These are phyloP conservation scores for Lophium mytilinum DNA, from an alignment of 495 filamentous ascomycete genomes.

Conservation along the genomic window DNA sequence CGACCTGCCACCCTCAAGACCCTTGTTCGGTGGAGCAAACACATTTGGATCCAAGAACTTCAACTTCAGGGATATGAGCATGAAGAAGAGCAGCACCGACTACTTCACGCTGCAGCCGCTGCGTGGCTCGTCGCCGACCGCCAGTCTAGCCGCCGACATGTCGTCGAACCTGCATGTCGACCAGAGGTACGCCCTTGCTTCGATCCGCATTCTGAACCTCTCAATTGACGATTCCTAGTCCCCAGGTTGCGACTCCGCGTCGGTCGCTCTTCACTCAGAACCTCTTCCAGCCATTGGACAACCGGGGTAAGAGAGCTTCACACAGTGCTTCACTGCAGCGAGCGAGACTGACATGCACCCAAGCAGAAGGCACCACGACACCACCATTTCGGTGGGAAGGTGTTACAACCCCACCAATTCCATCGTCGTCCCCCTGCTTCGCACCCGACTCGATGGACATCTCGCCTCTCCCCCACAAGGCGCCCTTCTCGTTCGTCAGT, in stretches of 20 bases:
- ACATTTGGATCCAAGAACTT: constrained; percentile 56
- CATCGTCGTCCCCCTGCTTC: constrained; percentile 71
- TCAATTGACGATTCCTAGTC: constrained; percentile 47
- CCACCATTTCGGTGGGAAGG: constrained; percentile 64
- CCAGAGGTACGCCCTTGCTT: constrained; percentile 56
- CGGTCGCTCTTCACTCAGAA: constrained; percentile 85
- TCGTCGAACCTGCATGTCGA: constrained; percentile 96
- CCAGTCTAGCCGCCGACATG: constrained; percentile 83
- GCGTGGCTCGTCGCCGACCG: constrained; percentile 80
- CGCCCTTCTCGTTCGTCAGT: constrained; percentile 48
- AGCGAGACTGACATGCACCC: constrained; percentile 9
- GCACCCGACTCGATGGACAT: constrained; percentile 84
- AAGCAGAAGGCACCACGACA: constrained; percentile 64
- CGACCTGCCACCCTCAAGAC: constrained; percentile 45
- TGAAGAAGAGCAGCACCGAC: constrained; percentile 57
- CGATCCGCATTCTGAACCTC: constrained; percentile 7
- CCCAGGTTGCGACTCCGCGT: constrained; percentile 82
- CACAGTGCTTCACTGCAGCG: background rate
- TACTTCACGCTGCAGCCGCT: constrained; percentile 71
- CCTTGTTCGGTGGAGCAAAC: constrained; percentile 42
- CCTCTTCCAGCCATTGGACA: constrained; percentile 57
- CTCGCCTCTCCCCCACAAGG: constrained; percentile 88
- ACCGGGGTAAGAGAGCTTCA: constrained; percentile 54
- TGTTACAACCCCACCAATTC: constrained; percentile 75
- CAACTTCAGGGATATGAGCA: constrained; percentile 65